A percentile compares a stretch with the other conserved stretches of the same genome.
Evolutionary conservation across 768 basidiomycete species (phyloP).

Genomic region (Collybia sp.): DNA sequence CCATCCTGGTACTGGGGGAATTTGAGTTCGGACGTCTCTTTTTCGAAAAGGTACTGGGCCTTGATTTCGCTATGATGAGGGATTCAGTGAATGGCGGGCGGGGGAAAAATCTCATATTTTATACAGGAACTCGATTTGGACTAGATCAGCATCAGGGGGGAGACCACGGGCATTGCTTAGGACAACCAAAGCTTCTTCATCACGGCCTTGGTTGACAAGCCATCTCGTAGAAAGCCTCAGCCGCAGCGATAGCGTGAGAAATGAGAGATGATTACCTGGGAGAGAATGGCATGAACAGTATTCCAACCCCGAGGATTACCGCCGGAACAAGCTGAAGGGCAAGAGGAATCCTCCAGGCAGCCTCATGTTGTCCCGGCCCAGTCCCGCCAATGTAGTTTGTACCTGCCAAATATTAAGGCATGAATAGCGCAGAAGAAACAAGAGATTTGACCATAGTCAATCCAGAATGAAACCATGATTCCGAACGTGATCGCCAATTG

Average conservation of each 20-base stretch:
- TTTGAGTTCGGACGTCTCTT: constrained; percentile 49
- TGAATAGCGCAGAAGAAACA: constrained; percentile 25
- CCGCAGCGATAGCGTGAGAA: not conserved
- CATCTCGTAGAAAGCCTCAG: constrained; percentile 34
- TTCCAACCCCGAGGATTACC: constrained; percentile 62
- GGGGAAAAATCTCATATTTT: constrained; percentile 17
- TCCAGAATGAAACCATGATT: constrained; percentile 63
- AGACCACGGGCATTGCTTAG: constrained; percentile 56
- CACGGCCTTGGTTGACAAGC: constrained; percentile 74
- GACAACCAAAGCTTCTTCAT: constrained; percentile 67
- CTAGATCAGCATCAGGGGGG: constrained; percentile 54
- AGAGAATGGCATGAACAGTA: constrained; percentile 77
- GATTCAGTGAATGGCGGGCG: not conserved
- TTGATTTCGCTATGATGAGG: constrained; percentile 53
- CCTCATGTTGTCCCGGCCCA: constrained; percentile 48
- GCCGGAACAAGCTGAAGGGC: constrained; percentile 75
- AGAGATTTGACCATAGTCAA: constrained; percentile 34
- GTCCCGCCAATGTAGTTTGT: constrained; percentile 74
- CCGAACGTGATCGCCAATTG: constrained; percentile 81
- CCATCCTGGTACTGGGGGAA: constrained; percentile 68
- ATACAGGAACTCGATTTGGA: constrained; percentile 71
- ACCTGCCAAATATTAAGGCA: constrained; percentile 35
- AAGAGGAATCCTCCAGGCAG: constrained; percentile 75
- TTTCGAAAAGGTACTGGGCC: constrained; percentile 70
- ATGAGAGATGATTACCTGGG: constrained; percentile 43